phyloP scores from a whole-genome alignment of 176 grass and related monocot genomes.

The Hyparrhenia diplandra region DNA sequence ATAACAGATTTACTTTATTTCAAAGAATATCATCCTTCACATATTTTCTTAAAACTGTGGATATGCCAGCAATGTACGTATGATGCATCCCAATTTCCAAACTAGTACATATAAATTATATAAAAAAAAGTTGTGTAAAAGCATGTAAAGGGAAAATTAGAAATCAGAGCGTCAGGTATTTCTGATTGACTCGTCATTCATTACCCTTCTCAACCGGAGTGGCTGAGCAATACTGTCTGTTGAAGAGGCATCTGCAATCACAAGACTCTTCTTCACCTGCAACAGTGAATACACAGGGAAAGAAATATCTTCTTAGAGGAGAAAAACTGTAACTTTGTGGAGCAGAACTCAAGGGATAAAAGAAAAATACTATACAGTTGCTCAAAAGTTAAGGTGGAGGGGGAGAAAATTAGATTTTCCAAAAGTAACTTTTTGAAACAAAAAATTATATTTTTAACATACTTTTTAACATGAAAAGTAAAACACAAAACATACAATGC shows the following conservation, averaged over 20 bases:
- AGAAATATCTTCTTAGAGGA: constrained; percentile 4
- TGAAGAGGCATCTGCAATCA: constrained; percentile 5
- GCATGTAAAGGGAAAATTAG: not conserved
- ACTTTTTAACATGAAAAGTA: not conserved
- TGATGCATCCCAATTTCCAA: not conserved
- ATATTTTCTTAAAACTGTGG: not conserved
- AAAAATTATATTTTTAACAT: not conserved
- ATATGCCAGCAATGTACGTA: not conserved
- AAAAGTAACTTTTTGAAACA: not conserved
- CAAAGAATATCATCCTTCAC: not conserved
- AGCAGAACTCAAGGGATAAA: not conserved
- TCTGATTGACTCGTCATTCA: not conserved
- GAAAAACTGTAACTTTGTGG: not conserved
- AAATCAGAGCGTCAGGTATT: constrained; percentile 9
- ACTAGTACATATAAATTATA: not conserved
- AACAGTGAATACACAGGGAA: not conserved
- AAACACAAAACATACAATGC: not conserved
- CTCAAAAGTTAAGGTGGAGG: not conserved
- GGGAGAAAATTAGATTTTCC: not conserved
- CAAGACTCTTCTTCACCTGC: constrained; percentile 67
- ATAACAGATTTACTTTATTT: not conserved
- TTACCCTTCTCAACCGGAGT: constrained; percentile 65
- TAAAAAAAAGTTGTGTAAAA: not conserved
- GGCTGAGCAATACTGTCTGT: constrained; percentile 25
- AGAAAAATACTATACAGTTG: not conserved